phyloP scores from a whole-genome alignment of 768 basidiomycete species.

The Chiua virens region DNA sequence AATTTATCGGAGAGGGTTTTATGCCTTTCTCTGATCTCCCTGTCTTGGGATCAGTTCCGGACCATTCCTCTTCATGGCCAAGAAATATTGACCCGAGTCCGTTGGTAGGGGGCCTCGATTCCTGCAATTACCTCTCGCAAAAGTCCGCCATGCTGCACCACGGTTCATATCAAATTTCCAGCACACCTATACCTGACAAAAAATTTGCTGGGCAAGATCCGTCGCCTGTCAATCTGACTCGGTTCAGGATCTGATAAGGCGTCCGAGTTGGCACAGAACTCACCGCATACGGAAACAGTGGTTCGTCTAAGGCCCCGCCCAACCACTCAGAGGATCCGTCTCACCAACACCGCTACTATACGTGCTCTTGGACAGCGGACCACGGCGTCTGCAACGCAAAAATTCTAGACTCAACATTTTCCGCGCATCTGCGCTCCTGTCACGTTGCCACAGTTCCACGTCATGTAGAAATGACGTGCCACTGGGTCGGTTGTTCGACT shows the following conservation, averaged over 20 bases:
- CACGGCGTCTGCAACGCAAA: neutral
- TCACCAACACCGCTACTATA: constrained; percentile 5
- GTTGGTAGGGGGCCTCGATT: neutral
- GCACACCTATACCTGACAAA: neutral
- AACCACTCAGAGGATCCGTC: too few relatives aligned
- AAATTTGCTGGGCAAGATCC: neutral
- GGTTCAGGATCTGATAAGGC: too few relatives aligned
- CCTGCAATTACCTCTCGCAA: neutral
- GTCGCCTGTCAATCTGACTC: too few relatives aligned
- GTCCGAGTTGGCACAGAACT: too few relatives aligned
- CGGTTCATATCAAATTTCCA: neutral
- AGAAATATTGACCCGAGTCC: neutral
- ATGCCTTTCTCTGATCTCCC: neutral
- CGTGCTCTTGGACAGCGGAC: constrained; percentile 16
- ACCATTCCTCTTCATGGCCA: neutral
- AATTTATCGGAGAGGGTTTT: neutral
- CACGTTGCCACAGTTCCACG: constrained; percentile 24
- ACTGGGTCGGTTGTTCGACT: constrained; percentile 17
- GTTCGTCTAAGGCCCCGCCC: neutral
- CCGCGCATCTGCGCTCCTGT: constrained; percentile 21
- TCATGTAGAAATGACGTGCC: constrained; percentile 1
- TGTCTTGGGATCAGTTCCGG: neutral
- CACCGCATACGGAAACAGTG: too few relatives aligned
- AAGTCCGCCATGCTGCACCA: too few relatives aligned
- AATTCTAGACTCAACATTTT: constrained; percentile 7